Evolutionary conservation across 352 stramenopile genomes (phyloP), one percentile per base, ranked within the genome.

Genomic region (Phytophthora capsici): DNA sequence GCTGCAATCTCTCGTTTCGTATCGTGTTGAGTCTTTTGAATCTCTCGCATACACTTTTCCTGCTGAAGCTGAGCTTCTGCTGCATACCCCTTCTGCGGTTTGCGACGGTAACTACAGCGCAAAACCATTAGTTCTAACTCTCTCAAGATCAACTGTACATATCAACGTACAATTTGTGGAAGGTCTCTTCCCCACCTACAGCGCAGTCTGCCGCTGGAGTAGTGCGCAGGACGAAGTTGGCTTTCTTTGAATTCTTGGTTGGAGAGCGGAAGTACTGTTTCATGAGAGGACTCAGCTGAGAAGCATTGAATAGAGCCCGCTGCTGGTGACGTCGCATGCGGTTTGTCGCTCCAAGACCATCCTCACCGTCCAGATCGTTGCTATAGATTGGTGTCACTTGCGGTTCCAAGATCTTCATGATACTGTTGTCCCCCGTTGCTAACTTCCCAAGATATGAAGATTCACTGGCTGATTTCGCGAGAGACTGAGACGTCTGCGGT

Each of bases 121-220:
- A 34, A 14, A 0, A 13, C 8, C 9, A 6, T 61, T 53, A 53
- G 41, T 46, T 17, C 3, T 19, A 30, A 49, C n/a, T 45, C 16
- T 46, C n/a, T n/a, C n/a, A 45, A 0, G 14, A 45, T 26, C 14
- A 10, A 36, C 8, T 10, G 32, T 9, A 17, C 6, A 50, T 17
- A 23, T 23, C 12, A 34, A 76, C 77, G 32, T 78, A 93, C 83
- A 75, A 77, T 61, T 88, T 89, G 66, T 84, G 78, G 51, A 83
- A 94, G n/a, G 87, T 96, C 36, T 91, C 89, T 47, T 93, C 82
- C 7, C 89, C 89, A 6, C 89, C 88, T 10, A 92, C 88, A 9
- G 78, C 62, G 57, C 88, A 96, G 26, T 86, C 74, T 13, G 77
- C 67, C 4, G 86, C 62, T 2, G 89, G 89, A 6, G 82, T 90